These are phyloP conservation scores for Millerozyma miso DNA, from an alignment of 805 yeast species.

Conservation along the genomic window DNA sequence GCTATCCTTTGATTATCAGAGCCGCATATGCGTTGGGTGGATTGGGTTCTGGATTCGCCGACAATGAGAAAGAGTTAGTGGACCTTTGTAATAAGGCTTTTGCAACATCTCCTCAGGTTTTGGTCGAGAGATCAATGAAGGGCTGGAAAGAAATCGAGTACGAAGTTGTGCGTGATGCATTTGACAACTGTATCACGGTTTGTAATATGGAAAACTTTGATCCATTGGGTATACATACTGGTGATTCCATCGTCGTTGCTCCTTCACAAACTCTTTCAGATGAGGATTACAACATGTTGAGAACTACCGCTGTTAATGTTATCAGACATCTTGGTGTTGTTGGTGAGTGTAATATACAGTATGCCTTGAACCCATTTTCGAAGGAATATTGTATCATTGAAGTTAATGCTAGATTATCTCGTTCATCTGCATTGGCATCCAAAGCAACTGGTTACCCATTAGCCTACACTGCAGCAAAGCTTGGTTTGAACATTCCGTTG, in stretches of 20 bases:
- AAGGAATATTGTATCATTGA: conserved; percentile 96
- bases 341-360: conserved; percentile 98
- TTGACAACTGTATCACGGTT: conserved; percentile 96
- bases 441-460: conserved; percentile 98
- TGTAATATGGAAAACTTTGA: conserved; percentile 99
- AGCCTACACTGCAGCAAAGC: conserved; percentile 96
- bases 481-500: conserved; percentile 88
- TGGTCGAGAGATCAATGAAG: conserved; percentile 94
- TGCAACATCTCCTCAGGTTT: conserved; percentile 93
- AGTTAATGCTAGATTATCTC: conserved; percentile 94
- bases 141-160: conserved; percentile 99
- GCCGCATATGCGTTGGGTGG: conserved; percentile 98
- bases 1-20: conserved; percentile 94
- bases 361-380: conserved; percentile 89
- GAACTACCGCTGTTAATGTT: conserved; percentile 96
- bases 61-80: conserved; percentile 75
- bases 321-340: conserved; percentile 97
- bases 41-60: conserved; percentile 96
- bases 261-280: conserved; percentile 97
- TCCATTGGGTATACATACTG: conserved; percentile 97
- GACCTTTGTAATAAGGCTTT: conserved; percentile 87
- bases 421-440: conserved; percentile 98
- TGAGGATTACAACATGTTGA: conserved; percentile 95
- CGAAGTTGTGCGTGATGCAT: conserved; percentile 97
- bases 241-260: conserved; percentile 98